Conservation (phyloP, 768 basidiomycete species). For the Mycena pura region DNA sequence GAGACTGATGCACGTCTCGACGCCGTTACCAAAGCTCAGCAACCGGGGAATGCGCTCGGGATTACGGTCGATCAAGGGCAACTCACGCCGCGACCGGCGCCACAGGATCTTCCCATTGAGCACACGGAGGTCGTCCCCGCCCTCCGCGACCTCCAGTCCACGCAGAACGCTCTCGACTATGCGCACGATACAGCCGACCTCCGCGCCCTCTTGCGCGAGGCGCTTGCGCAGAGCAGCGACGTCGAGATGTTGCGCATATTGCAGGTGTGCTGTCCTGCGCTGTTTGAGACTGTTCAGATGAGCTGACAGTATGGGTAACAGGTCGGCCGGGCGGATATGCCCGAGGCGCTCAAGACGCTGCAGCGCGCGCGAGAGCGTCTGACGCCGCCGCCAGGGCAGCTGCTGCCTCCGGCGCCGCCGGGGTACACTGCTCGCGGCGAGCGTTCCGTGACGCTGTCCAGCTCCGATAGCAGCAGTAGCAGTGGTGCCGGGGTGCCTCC, state of each 20-base stretch:
- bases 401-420: neutral
- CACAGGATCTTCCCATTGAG: neutral
- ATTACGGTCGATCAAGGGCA: neutral
- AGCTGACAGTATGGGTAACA: slow-evolving; percentile 16
- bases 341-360: slow-evolving; percentile 80
- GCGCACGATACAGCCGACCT: slow-evolving; percentile 61
- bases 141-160: slow-evolving; percentile 29
- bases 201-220: slow-evolving; percentile 60
- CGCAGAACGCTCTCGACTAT: slow-evolving; percentile 54
- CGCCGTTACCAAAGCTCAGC: slow-evolving; percentile 28
- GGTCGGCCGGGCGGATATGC: slow-evolving; percentile 69
- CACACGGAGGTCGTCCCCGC: slow-evolving; percentile 26
- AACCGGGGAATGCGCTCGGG: slow-evolving; percentile 1
- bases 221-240: slow-evolving; percentile 64
- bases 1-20: slow-evolving; percentile 46
- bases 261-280: slow-evolving; percentile 39
- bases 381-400: neutral
- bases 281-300: slow-evolving; percentile 4
- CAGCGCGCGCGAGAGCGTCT: slow-evolving; percentile 66
- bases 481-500: neutral
- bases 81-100: neutral
- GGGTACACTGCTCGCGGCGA: neutral
- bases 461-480: slow-evolving; percentile 10
- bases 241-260: slow-evolving; percentile 66
- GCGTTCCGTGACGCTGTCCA: slow-evolving; percentile 2